Base-by-base conservation (phyloP, 345 rosid species). In the Bruguiera gymnorhiza region DNA sequence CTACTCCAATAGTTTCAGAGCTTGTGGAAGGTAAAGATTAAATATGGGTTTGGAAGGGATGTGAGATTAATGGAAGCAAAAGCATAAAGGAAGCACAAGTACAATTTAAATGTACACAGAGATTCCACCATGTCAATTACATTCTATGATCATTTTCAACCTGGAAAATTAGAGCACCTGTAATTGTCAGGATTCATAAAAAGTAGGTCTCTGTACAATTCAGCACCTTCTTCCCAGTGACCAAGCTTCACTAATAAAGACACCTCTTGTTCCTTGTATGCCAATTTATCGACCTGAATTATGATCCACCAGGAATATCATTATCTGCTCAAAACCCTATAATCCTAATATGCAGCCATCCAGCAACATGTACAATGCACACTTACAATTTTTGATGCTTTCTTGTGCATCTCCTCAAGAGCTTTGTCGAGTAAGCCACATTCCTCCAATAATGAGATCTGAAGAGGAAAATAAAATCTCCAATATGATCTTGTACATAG, bases 171-270 rank as follows among this genome's bases (percentile, higher is more conserved):
- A 46, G 54, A 66, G 62, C 75, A 92, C 99, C 98, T 87, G 82
- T 96, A 96, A 73, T 96, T 92, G 83, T 96, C 99, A 57, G 99
- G 98, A 86, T 92, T 96, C 84, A 93, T 81, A 55, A 86, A 82
- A 70, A 96, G 97, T 60, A 96, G 83, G 53, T 24, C 78, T 87
- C 79, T 84, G 78, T 87, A 90, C 78, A 89, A 73, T 70, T 86
- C 85, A 71, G 76, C 87, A 68, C 87, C 98, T 84, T 90, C 98
- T 77, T 89, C 97, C 30, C 82, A 75, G 61, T 43, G 85, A 58
- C 83, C 92, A 86, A 87, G 83, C 84, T 88, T 92, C 73, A 88
- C 83, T 71, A 96, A 77, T 66, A 92, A 88, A 72, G 90, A 83
- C 63, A 83, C 98, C 80, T 90, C 95, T 84, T 96, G 96, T 74